phyloP scores from a whole-genome alignment of 164 flowering plant species.

The Sextonia rubra region DNA sequence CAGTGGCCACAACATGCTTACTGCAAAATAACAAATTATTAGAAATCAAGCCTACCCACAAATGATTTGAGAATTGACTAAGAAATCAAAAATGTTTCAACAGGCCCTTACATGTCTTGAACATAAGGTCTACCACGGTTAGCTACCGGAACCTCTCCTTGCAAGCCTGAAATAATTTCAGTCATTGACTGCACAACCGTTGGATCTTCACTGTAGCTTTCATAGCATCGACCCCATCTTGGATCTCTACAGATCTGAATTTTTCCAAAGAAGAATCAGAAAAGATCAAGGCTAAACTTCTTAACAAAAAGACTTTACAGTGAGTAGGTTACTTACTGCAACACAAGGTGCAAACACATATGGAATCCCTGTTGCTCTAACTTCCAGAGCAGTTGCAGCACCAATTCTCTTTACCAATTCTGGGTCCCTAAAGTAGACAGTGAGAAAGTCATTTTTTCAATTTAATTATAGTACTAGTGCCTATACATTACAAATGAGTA shows the following conservation, averaged over 20 bases:
- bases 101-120: conserved; percentile 44
- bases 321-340: conserved; percentile 36
- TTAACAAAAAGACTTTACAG: neutral
- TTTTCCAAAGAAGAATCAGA: neutral
- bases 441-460: neutral
- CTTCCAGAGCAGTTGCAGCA: conserved; percentile 69
- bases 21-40: conserved; percentile 6
- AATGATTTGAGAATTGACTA: no score
- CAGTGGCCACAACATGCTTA: conserved; percentile 36
- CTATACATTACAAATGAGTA: neutral
- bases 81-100: neutral
- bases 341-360: conserved; percentile 77
- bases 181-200: conserved; percentile 60
- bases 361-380: conserved; percentile 71
- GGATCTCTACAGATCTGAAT: conserved; percentile 69
- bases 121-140: conserved; percentile 29
- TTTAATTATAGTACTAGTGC: neutral
- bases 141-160: conserved; percentile 51
- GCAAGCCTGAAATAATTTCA: conserved; percentile 57
- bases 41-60: no score
- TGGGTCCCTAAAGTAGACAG: conserved; percentile 40
- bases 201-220: conserved; percentile 70
- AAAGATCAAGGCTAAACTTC: neutral
- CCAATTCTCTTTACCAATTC: conserved; percentile 56
- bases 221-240: conserved; percentile 76